phyloP scores from a whole-genome alignment of 2,329 filamentous ascomycete species.

The Thermoascus crustaceus region DNA sequence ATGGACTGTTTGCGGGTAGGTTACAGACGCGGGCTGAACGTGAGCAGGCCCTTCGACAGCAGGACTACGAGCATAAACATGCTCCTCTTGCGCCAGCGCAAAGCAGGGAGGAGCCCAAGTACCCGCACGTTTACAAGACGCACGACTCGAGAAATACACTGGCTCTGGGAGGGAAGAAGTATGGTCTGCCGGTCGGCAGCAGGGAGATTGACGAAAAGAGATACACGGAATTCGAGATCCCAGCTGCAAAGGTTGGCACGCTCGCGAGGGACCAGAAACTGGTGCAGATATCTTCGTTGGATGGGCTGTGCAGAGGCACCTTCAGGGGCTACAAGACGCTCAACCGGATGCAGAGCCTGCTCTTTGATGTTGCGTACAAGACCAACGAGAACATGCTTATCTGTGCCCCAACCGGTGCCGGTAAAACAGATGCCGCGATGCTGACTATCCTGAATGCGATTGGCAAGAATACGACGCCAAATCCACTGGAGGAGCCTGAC shows the following conservation, averaged over 20 bases:
- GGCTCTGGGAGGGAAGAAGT: constrained; percentile 70
- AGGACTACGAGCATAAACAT: constrained; percentile 78
- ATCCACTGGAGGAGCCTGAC: constrained; percentile 63
- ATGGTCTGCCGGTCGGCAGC: constrained; percentile 69
- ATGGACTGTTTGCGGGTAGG: constrained; percentile 42
- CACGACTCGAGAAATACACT: constrained; percentile 81
- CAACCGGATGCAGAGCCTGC: constrained; percentile 96
- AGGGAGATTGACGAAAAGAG: constrained; percentile 62
- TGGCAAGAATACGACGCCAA: constrained; percentile 73
- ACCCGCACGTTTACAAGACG: constrained; percentile 86
- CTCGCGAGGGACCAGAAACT: constrained; percentile 66
- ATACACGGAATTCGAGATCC: constrained; percentile 85
- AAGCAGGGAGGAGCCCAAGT: constrained; percentile 62
- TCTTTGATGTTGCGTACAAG: constrained; percentile 90
- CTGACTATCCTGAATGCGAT: constrained; percentile 87
- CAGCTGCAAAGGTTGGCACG: constrained; percentile 69
- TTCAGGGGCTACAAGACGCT: constrained; percentile 90
- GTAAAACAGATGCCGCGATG: constrained; percentile 98
- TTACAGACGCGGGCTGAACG: constrained; percentile 70
- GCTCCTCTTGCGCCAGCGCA: constrained; percentile 62
- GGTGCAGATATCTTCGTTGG: constrained; percentile 70
- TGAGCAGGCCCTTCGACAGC: constrained; percentile 65
- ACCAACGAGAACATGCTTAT: constrained; percentile 98
- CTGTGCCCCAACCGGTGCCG: constrained; percentile 92
- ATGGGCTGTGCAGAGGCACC: constrained; percentile 80